Percentiles rank a stretch among this genome's conserved stretches.
These are phyloP conservation scores for Zizania latifolia DNA, from an alignment of 176 grass and related monocot genomes.

Conservation along the genomic window DNA sequence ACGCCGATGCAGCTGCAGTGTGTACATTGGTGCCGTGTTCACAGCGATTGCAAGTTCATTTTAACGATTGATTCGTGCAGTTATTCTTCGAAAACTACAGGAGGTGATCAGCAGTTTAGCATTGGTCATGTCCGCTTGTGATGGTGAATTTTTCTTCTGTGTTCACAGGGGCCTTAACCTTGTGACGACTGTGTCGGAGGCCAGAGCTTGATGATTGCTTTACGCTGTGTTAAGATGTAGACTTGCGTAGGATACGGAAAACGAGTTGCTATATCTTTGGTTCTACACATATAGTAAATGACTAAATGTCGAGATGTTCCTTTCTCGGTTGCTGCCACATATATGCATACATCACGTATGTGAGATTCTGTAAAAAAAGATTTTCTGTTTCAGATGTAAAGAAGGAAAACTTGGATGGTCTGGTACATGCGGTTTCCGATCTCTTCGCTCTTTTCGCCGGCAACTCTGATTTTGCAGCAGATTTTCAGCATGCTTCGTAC, in stretches of 20 bases:
- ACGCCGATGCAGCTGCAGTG: constrained; percentile 3
- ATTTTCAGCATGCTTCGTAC: not conserved
- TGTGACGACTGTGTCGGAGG: constrained; percentile 28
- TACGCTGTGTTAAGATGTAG: too few species aligned
- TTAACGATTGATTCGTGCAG: constrained; percentile 33
- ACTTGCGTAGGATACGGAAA: constrained; percentile 24
- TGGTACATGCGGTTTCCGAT: not conserved
- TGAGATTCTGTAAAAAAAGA: not conserved
- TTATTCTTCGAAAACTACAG: constrained; percentile 37
- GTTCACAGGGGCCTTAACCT: not conserved
- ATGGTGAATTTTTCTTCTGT: constrained; percentile 13
- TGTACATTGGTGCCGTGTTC: constrained; percentile 32
- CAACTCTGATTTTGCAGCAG: not conserved
- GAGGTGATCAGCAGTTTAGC: constrained; percentile 14
- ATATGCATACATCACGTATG: not conserved
- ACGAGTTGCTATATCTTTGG: constrained; percentile 5
- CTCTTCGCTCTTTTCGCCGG: not conserved
- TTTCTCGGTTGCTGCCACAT: not conserved
- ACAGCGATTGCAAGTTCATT: constrained; percentile 32
- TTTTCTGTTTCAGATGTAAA: not conserved
- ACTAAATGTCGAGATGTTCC: not conserved
- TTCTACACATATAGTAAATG: not conserved
- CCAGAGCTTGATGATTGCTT: too few species aligned
- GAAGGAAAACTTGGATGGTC: not conserved
- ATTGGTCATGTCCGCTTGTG: constrained; percentile 18